phyloP scores from a whole-genome alignment of 805 yeast genomes.

The Candida vartiovaarae region DNA sequence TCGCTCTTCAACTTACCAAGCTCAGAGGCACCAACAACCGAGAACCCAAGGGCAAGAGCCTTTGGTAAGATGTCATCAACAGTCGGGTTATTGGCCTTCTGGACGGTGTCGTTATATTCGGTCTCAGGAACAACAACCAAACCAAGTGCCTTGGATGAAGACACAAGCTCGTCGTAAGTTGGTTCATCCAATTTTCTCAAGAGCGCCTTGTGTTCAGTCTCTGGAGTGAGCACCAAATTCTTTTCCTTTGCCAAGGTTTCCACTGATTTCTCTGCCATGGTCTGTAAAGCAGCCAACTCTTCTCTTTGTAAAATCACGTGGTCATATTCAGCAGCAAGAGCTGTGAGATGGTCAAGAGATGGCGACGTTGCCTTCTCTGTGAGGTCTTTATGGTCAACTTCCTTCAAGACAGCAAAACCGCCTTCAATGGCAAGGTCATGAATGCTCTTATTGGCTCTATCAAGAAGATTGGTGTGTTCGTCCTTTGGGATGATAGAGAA shows the following conservation, averaged over 20 bases:
- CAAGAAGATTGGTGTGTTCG: constrained; percentile 18
- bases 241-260: constrained; percentile 15
- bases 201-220: constrained; percentile 6
- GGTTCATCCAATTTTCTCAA: constrained; percentile 15
- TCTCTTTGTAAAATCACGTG: constrained; percentile 16
- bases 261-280: constrained; percentile 12
- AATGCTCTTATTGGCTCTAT: constrained; percentile 11
- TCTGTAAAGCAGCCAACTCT: constrained; percentile 10
- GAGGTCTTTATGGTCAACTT: constrained; percentile 8
- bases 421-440: constrained; percentile 20
- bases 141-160: constrained; percentile 2
- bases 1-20: constrained; percentile 1
- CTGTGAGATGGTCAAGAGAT: constrained; percentile 17
- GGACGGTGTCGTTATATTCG: constrained; percentile 12
- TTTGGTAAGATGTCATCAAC: constrained; percentile 14
- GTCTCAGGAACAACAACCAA: constrained; percentile 4
- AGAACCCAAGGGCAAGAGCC: constrained; percentile 16
- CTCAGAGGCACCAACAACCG: constrained; percentile 8
- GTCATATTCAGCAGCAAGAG: constrained; percentile 6
- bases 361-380: constrained; percentile 18
- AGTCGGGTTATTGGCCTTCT: constrained; percentile 20
- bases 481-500: constrained; percentile 20
- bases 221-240: constrained; percentile 3
- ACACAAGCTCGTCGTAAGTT: constrained; percentile 10
- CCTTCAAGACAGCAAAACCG: constrained; percentile 7